Conservation (phyloP, 345 rosid species). For the Boechera stricta region DNA sequence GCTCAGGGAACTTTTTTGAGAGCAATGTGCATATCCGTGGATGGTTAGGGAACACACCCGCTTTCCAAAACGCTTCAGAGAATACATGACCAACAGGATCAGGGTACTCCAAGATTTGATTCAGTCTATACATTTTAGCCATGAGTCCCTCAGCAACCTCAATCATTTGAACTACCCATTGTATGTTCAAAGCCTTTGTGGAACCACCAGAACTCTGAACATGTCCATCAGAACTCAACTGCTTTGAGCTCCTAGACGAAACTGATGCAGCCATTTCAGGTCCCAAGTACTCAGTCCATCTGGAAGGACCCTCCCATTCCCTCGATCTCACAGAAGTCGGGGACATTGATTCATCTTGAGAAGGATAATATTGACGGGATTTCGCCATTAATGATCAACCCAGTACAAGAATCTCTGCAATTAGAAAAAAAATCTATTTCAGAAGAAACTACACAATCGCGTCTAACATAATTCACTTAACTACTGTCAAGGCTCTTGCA, state of each 20-base stretch:
- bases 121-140: constrained; percentile 96
- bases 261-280: constrained; percentile 67
- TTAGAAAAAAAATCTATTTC: neutral
- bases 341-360: constrained; percentile 59
- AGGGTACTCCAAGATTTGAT: constrained; percentile 91
- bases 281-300: constrained; percentile 97
- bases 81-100: constrained; percentile 75
- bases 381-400: constrained; percentile 62
- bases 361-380: constrained; percentile 61
- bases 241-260: constrained; percentile 62
- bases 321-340: constrained; percentile 69
- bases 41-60: constrained; percentile 84
- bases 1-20: constrained; percentile 95
- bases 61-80: constrained; percentile 95
- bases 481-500: neutral
- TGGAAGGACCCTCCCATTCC: constrained; percentile 92
- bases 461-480: neutral
- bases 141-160: constrained; percentile 96
- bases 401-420: constrained; percentile 24
- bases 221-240: constrained; percentile 63
- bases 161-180: constrained; percentile 86
- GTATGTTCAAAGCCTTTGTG: constrained; percentile 87
- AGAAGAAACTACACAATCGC: constrained; percentile 16
- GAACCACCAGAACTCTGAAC: constrained; percentile 65
- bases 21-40: constrained; percentile 88